These are phyloP conservation scores for Aspergillus pseudonomiae DNA, from an alignment of 2,329 filamentous ascomycete species.

Conservation along the genomic window DNA sequence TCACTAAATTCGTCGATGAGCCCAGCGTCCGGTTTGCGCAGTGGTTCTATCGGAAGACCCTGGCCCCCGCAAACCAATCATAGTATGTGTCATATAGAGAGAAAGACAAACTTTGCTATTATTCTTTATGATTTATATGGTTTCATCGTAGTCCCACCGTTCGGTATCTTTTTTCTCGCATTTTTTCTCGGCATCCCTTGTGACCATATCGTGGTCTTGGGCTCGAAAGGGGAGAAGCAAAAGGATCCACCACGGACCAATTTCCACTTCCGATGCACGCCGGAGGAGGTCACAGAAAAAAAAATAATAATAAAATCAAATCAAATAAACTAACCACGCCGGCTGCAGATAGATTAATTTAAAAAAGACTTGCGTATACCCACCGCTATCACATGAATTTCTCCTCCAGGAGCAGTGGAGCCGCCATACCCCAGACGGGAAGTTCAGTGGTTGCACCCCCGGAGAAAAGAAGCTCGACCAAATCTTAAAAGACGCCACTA, in stretches of 20 bases:
- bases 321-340: neutral
- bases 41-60: conserved; percentile 58
- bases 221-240: neutral
- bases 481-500: neutral
- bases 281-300: neutral
- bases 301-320: neutral
- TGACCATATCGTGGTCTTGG: neutral
- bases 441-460: neutral
- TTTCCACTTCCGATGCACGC: neutral
- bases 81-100: neutral
- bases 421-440: neutral
- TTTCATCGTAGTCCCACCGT: neutral
- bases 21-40: conserved; percentile 61
- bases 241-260: neutral
- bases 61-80: conserved; percentile 6
- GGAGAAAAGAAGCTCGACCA: neutral
- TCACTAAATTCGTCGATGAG: conserved; percentile 61
- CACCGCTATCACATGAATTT: neutral
- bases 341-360: neutral
- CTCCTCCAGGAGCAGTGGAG: neutral
- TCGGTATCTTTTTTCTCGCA: neutral
- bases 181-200: neutral
- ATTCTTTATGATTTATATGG: neutral
- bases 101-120: neutral
- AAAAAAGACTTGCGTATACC: neutral